Evolutionary conservation across 2,329 filamentous ascomycete species (phyloP).

Genomic region (Colletotrichum eleusines): DNA sequence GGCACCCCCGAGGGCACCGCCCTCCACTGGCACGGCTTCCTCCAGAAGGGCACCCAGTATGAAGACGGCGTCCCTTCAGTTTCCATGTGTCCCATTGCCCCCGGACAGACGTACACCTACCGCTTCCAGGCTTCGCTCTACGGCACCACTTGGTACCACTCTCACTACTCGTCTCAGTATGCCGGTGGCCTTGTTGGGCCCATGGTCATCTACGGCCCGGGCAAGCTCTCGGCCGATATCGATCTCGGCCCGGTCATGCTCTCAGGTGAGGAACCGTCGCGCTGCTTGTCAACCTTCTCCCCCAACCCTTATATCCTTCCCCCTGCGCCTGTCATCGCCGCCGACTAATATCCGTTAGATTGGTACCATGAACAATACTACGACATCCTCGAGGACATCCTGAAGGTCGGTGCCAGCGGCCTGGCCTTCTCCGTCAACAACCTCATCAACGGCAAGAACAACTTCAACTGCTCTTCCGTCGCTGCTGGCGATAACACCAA

Average conservation of each 20-base stretch:
- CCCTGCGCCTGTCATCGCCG: not conserved
- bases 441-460: not conserved
- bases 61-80: not conserved
- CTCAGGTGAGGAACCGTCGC: not conserved
- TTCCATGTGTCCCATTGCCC: not conserved
- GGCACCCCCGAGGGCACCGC: slow-evolving; percentile 59
- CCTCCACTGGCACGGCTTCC: slow-evolving; percentile 65
- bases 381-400: not conserved
- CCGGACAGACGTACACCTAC: not conserved
- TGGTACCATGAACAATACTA: not conserved
- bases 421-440: not conserved
- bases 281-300: too few species aligned
- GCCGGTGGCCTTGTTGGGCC: not conserved
- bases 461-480: not conserved
- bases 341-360: not conserved
- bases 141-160: not conserved
- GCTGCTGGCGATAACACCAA: not conserved
- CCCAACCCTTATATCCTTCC: too few species aligned
- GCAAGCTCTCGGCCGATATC: not conserved
- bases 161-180: not conserved
- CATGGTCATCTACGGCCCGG: not conserved
- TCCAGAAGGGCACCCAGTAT: not conserved
- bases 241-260: not conserved
- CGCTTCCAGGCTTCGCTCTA: not conserved
- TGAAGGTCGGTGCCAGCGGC: not conserved